Percentiles rank a stretch among this genome's conserved stretches.
Conservation (phyloP, 169 alveolate species). For the Cryptosporidium xiaoi region DNA sequence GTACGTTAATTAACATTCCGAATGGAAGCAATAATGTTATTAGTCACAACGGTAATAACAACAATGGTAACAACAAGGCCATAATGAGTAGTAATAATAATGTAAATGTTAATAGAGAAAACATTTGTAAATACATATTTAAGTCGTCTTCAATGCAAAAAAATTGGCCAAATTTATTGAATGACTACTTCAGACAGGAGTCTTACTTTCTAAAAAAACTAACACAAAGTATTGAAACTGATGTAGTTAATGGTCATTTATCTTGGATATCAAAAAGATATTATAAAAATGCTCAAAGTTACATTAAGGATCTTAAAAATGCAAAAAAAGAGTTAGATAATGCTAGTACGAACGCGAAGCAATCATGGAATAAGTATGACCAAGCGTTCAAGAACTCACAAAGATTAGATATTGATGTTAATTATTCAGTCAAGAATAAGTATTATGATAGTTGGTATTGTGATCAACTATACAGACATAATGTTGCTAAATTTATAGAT, state of each 20-base stretch:
- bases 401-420: slow-evolving; percentile 29
- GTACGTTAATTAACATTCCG: background rate
- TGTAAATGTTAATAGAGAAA: too few species aligned
- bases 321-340: slow-evolving; percentile 47
- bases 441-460: slow-evolving; percentile 49
- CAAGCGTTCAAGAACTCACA: slow-evolving; percentile 41
- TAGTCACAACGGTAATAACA: too few species aligned
- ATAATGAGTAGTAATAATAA: too few species aligned
- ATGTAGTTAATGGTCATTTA: slow-evolving; percentile 67
- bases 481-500: slow-evolving; percentile 26
- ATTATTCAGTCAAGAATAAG: slow-evolving; percentile 33
- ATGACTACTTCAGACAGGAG: slow-evolving; percentile 14
- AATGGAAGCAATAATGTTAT: too few species aligned
- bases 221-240: slow-evolving; percentile 45
- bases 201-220: slow-evolving; percentile 38
- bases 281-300: slow-evolving; percentile 44
- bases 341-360: background rate
- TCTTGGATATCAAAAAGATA: slow-evolving; percentile 69
- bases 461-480: slow-evolving; percentile 62
- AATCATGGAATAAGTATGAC: slow-evolving; percentile 64
- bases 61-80: too few species aligned
- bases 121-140: background rate
- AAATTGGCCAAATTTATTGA: slow-evolving; percentile 52
- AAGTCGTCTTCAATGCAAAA: slow-evolving; percentile 11
- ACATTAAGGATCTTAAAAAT: slow-evolving; percentile 7